phyloP scores from a whole-genome alignment of 108 stramenopile genomes.

The Licmophora abbreviata region DNA sequence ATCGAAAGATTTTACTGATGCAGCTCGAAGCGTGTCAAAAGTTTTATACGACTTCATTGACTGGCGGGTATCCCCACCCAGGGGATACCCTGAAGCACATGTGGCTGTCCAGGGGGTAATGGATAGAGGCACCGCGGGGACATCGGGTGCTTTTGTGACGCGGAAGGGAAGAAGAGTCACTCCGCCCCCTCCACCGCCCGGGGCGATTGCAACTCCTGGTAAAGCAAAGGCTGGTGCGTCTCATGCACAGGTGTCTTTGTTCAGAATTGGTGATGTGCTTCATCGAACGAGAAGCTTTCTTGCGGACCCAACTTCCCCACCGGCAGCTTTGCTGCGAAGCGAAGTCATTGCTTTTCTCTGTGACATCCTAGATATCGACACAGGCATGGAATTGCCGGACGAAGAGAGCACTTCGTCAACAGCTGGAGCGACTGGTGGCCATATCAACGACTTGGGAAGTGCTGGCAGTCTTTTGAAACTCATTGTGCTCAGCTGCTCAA shows the following conservation, averaged over 20 bases:
- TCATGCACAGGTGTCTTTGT: conserved; percentile 30
- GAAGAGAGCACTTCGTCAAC: conserved; percentile 52
- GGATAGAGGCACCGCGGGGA: conserved; percentile 15
- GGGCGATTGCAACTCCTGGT: not conserved
- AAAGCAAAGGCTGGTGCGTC: not conserved
- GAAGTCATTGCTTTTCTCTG: conserved; percentile 75
- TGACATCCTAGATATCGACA: conserved; percentile 74
- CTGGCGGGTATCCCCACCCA: conserved; percentile 30
- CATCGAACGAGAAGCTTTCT: conserved; percentile 73
- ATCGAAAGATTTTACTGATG: conserved; percentile 57
- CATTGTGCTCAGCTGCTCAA: conserved; percentile 73
- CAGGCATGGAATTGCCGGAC: conserved; percentile 69
- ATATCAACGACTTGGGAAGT: conserved; percentile 69
- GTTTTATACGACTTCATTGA: conserved; percentile 63
- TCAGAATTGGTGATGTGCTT: conserved; percentile 69
- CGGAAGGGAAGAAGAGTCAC: not conserved
- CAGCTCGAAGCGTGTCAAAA: conserved; percentile 73
- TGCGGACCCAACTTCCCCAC: conserved; percentile 57
- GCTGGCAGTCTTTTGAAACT: conserved; percentile 82
- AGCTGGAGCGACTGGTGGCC: conserved; percentile 37
- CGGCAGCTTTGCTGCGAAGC: conserved; percentile 64
- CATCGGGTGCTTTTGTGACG: conserved; percentile 7
- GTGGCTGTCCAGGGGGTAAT: conserved; percentile 4
- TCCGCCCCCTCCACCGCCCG: not conserved
- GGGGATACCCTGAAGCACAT: not conserved